Evolutionary conservation across 345 rosid genomes (phyloP).

Genomic region (Salix viminalis): DNA sequence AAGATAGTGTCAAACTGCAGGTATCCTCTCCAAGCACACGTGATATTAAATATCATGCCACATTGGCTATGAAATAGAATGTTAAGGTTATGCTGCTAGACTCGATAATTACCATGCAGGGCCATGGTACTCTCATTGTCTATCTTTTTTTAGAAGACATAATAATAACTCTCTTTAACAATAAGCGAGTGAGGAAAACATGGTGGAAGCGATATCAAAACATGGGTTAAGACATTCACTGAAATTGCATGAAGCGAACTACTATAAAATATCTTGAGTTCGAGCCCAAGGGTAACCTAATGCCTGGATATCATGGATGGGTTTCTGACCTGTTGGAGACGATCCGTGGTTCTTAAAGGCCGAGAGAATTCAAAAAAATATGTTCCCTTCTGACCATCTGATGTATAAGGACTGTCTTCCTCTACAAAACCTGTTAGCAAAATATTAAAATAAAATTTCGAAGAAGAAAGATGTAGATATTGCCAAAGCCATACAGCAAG

Average conservation of each 20-base stretch:
- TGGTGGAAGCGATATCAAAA: background rate
- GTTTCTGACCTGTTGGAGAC: constrained; percentile 74
- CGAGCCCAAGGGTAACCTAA: constrained; percentile 6
- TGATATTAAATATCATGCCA: background rate
- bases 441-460: background rate
- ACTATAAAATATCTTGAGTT: background rate
- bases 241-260: background rate
- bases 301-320: constrained; percentile 5
- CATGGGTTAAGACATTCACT: background rate
- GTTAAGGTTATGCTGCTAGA: background rate
- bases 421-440: constrained; percentile 59
- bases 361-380: constrained; percentile 84
- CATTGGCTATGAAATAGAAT: background rate
- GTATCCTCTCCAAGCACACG: background rate
- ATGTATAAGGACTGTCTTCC: constrained; percentile 83
- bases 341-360: constrained; percentile 90
- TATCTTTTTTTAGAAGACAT: too few species aligned
- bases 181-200: background rate
- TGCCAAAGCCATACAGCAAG: background rate
- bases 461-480: constrained; percentile 1
- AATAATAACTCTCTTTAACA: background rate
- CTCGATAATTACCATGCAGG: background rate
- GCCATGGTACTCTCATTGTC: too few species aligned
- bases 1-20: background rate
- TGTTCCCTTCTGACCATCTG: constrained; percentile 65